Evolutionary conservation across 371 early-diverging fungal species (phyloP).

Genomic region (Mucor irregularis): DNA sequence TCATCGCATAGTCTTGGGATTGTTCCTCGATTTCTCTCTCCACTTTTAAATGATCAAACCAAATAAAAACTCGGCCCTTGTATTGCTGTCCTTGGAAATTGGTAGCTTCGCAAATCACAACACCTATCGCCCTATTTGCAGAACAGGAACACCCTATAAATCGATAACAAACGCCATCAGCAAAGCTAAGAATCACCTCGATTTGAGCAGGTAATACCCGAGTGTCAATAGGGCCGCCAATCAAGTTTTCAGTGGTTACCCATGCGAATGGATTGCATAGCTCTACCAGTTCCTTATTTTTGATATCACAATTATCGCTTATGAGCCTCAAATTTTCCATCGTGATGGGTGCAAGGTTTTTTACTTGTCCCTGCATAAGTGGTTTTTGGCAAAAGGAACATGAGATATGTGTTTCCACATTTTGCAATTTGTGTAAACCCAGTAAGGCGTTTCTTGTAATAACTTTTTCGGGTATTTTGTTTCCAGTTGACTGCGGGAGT

Average conservation of each 20-base stretch:
- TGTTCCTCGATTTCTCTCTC: not conserved
- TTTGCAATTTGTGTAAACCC: not conserved
- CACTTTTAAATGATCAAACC: not conserved
- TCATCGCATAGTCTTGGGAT: not conserved
- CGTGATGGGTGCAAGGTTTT: not conserved
- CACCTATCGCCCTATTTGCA: not conserved
- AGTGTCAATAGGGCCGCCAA: conserved; percentile 15
- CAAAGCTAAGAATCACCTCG: not conserved
- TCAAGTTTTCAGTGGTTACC: not conserved
- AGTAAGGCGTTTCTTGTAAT: not conserved
- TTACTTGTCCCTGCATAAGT: not conserved
- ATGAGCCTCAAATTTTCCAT: not conserved
- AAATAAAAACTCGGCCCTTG: conserved; percentile 16
- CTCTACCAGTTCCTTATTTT: not conserved
- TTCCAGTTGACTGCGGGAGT: too few relatives aligned
- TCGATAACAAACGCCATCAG: conserved; percentile 9
- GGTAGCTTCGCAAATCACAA: conserved; percentile 7
- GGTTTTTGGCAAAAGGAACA: not conserved
- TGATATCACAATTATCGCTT: not conserved
- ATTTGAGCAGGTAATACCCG: not conserved
- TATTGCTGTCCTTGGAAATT: not conserved
- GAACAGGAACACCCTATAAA: conserved; percentile 1
- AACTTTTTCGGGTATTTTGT: too few relatives aligned
- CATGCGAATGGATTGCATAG: conserved; percentile 1
- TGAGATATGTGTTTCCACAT: not conserved